Base-by-base conservation (phyloP, 371 early-diverging fungal genomes). In the Syncephalastrum racemosum region DNA sequence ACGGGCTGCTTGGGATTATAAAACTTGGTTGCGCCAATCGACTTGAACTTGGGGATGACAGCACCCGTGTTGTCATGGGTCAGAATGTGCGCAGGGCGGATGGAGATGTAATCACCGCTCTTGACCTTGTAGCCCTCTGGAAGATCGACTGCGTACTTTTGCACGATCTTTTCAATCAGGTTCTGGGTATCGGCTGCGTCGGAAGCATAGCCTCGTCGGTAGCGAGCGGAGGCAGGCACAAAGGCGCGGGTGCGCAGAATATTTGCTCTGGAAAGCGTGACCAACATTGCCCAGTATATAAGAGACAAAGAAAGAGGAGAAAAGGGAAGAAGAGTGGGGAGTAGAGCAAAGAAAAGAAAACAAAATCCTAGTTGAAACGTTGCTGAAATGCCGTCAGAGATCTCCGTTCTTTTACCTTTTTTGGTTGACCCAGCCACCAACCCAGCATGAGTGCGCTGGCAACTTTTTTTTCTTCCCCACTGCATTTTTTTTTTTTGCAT, bases 31-130 rank as follows among this genome's bases (percentile, higher is more conserved):
- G 94, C 94, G 8, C 95, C 96, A 58, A 97, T 95, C 51, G 89
- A 86, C 58, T 83, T 84, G 79, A 95, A 95, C 91, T 94, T 94
- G 56, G 82, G 80, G 56, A 94, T 91, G 41, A 97, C 97, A 6
- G 95, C 94, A 20, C 90, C 96, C 0, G 98, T 95, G 63, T 97
- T 97, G 70, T 97, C 98, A 69, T 97, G 98, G 1, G 98, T 97
- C 80, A 96, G 84, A 25, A 94, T 82, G 67, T 93, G 92, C 42
- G 90, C 86, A 19, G 98, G 98, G 14, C 83, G 85, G 60, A 97
- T 95, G 18, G 88, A 82, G 19, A 97, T 92, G 77, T 94, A 95
- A 71, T 95, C 96, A 24, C 96, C 96, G 65, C 89, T 88, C 61
- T 75, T 80, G 53, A 95, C 95, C 25, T 67, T 70, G 46, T 83